Percentiles rank a stretch among this genome's conserved stretches.
phyloP scores from a whole-genome alignment of 2,329 filamentous ascomycete species.

The Trichophyton verrucosum region DNA sequence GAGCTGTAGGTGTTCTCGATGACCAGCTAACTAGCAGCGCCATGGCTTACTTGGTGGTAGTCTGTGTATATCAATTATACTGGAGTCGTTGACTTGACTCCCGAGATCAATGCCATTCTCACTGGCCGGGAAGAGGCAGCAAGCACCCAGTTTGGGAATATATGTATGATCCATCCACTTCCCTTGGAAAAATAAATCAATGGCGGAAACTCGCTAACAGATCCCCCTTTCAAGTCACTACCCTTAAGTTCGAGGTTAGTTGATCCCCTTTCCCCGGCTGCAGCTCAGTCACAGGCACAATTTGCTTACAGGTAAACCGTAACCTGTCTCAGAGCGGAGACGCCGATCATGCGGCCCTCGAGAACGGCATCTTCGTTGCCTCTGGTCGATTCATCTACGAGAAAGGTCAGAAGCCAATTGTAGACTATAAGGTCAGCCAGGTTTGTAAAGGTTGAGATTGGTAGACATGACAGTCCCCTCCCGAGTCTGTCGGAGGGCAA shows the following conservation, averaged over 20 bases:
- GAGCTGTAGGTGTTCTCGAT: conserved; percentile 18
- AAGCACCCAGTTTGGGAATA: conserved; percentile 28
- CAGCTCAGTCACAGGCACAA: background rate
- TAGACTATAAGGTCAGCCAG: conserved; percentile 34
- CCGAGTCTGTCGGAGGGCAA: background rate
- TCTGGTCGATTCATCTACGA: conserved; percentile 30
- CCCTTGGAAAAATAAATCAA: background rate
- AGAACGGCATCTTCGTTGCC: conserved; percentile 30
- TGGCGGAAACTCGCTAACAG: background rate
- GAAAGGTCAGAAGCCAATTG: conserved; percentile 25
- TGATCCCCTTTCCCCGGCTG: background rate
- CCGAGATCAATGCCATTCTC: conserved; percentile 24
- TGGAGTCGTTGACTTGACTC: conserved; percentile 27
- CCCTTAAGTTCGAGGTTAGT: conserved; percentile 27
- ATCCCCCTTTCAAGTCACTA: conserved; percentile 20
- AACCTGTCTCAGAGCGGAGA: conserved; percentile 26
- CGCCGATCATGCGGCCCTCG: conserved; percentile 30
- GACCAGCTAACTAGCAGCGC: background rate
- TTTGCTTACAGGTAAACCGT: background rate
- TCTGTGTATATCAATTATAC: conserved; percentile 31
- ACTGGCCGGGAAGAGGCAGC: conserved; percentile 21
- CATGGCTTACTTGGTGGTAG: conserved; percentile 14
- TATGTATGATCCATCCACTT: conserved; percentile 23
- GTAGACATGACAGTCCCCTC: background rate
- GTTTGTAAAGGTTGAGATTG: conserved; percentile 19